A percentile compares a stretch with the other conserved stretches of the same genome.
These are phyloP conservation scores for Baorangia bicolor DNA, from an alignment of 768 basidiomycete species.

Conservation along the genomic window DNA sequence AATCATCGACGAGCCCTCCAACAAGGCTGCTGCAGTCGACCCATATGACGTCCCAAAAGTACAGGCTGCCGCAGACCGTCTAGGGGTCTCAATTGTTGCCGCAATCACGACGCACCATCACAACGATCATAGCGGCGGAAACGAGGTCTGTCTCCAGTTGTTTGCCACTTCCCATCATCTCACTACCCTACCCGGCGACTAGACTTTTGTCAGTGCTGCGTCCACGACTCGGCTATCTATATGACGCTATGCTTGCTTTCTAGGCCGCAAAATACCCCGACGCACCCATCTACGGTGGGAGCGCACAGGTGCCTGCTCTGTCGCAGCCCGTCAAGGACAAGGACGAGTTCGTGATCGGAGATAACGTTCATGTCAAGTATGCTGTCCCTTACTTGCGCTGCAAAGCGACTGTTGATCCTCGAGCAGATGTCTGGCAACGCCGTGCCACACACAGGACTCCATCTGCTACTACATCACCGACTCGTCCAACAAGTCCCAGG, in stretches of 20 bases:
- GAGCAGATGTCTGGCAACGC: constrained; percentile 75
- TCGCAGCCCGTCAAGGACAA: constrained; percentile 78
- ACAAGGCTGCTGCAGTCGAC: constrained; percentile 76
- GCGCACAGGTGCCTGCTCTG: constrained; percentile 61
- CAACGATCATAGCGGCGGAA: constrained; percentile 86
- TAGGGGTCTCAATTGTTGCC: constrained; percentile 66
- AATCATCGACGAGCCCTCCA: constrained; percentile 65
- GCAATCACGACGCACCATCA: constrained; percentile 93
- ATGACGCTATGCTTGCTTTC: constrained; percentile 18
- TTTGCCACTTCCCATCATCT: constrained; percentile 7
- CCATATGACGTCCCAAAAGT: constrained; percentile 77
- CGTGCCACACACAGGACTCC: constrained; percentile 96
- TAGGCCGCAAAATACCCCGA: constrained; percentile 47
- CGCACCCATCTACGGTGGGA: constrained; percentile 76
- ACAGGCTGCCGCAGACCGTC: constrained; percentile 54
- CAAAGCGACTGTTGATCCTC: constrained; percentile 5
- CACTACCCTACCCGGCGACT: constrained; percentile 2
- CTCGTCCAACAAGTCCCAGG: constrained; percentile 42
- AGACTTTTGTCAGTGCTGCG: constrained; percentile 32
- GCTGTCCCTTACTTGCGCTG: constrained; percentile 8
- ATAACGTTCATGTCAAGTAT: constrained; percentile 61
- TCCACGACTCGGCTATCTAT: neutral
- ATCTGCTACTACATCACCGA: constrained; percentile 84
- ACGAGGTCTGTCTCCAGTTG: constrained; percentile 49
- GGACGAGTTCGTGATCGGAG: constrained; percentile 74